Base-by-base conservation (phyloP, 345 rosid species). In the Gynandropsis gynandra region DNA sequence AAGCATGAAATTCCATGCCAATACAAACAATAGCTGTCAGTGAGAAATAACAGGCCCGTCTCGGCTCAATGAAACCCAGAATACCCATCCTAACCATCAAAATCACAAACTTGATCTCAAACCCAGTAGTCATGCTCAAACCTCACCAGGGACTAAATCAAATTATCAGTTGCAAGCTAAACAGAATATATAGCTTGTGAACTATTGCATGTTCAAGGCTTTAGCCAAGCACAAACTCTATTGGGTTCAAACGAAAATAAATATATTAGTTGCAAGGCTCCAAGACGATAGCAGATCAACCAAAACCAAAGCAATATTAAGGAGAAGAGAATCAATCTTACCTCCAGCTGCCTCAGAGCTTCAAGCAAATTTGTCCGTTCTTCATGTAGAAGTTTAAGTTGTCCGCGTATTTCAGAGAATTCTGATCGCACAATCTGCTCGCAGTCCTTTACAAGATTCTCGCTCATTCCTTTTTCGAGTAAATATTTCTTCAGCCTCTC, bases 271-370 rank as follows among this genome's bases (percentile, higher is more conserved):
- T 2, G 29, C 29, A 2, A 24, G 5, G 29, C 2, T 24, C 29
- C 29, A 24, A 24, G 29, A 24, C 51, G 34, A 9, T 3, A 1
- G 16, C 10, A 34, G 14, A 20, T 39, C 39, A 16, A 31, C 29
- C n/a, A 29, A n/a, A 48, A 24, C 29, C 9, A 8, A 46, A 45
- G 2, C 1, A 47, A 40, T 16, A 12, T 47, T n/a, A 8, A 12
- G 38, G 62, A 24, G 29, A 24, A 24, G 31, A 38, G 4, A 42
- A 51, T 35, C 20, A 19, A 16, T 48, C 33, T 76, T 76, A 92
- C 98, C 97, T 87, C 95, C 34, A 92, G 64, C 62, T 85, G 97
- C 70, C 97, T 81, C 63, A 92, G 54, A 38, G 85, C 85, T 68
- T 78, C 94, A 2, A 78, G 71, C 76, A 92, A 78, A 71, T 69